phyloP scores from a whole-genome alignment of 768 basidiomycete species.

The Suillus alpinus region DNA sequence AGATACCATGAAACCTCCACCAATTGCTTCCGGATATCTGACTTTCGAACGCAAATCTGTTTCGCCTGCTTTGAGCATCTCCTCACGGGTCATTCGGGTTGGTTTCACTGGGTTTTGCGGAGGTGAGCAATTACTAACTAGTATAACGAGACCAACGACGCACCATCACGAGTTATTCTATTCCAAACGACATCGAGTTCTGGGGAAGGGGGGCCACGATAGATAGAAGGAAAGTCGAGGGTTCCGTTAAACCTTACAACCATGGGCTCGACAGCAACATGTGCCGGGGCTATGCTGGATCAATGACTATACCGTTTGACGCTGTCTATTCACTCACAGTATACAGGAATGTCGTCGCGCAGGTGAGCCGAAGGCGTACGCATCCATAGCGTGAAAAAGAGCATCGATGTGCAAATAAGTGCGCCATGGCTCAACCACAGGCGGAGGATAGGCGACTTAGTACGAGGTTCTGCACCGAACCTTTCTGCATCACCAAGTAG shows the following conservation, averaged over 20 bases:
- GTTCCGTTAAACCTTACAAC: constrained; percentile 6
- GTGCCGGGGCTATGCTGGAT: constrained; percentile 8
- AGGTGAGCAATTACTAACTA: background rate
- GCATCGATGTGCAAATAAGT: background rate
- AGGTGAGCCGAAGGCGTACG: background rate
- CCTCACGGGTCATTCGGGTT: constrained; percentile 3
- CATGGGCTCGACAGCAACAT: constrained; percentile 9
- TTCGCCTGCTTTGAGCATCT: constrained; percentile 8
- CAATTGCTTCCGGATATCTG: constrained; percentile 9
- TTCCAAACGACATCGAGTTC: constrained; percentile 13
- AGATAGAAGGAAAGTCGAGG: constrained; percentile 7
- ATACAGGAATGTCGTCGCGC: background rate
- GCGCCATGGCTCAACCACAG: constrained; percentile 6
- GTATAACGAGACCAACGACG: background rate
- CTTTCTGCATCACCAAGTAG: background rate
- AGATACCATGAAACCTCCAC: constrained; percentile 8
- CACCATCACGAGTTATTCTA: constrained; percentile 5
- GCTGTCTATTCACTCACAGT: background rate
- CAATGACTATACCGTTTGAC: background rate
- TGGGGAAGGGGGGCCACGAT: constrained; percentile 8
- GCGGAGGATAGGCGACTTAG: background rate
- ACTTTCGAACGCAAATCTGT: constrained; percentile 4
- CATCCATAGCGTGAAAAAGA: constrained; percentile 12
- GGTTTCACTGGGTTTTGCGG: background rate
- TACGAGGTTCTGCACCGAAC: background rate